Conservation (phyloP, 345 rosid species). For the Bretschneidera sinensis region DNA sequence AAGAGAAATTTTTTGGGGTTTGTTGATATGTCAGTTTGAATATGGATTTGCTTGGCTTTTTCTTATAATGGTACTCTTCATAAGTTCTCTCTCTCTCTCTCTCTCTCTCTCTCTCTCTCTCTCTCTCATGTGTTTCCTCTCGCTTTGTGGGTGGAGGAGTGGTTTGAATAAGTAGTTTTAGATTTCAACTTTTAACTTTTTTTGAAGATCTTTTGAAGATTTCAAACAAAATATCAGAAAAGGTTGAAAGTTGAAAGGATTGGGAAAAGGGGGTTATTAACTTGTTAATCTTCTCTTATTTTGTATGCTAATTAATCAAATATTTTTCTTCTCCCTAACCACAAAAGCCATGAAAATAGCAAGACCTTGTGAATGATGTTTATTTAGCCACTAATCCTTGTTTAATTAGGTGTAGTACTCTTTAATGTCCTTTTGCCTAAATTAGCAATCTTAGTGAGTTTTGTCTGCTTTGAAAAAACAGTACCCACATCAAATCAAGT, state of each 20-base stretch:
- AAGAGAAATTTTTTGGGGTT: constrained; percentile 24
- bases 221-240: too few species aligned
- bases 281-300: too few species aligned
- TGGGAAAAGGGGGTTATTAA: too few species aligned
- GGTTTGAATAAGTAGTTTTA: constrained; percentile 39
- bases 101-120: too few species aligned
- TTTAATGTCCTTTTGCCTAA: constrained; percentile 21
- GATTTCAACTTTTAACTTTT: constrained; percentile 33
- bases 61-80: constrained; percentile 21
- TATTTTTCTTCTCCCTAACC: too few species aligned
- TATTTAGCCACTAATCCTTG: constrained; percentile 4
- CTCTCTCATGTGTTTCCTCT: constrained; percentile 6
- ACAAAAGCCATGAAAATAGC: too few species aligned
- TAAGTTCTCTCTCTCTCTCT: too few species aligned
- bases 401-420: constrained; percentile 5
- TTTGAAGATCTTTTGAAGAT: constrained; percentile 21
- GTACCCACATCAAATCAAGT: constrained; percentile 24
- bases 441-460: constrained; percentile 17
- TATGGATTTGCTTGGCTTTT: constrained; percentile 33
- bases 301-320: too few species aligned
- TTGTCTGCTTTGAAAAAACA: constrained; percentile 26
- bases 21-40: constrained; percentile 33
- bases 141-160: constrained; percentile 18
- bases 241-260: too few species aligned
- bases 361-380: neutral